Evolutionary conservation across 2,329 filamentous ascomycete species (phyloP), one percentile per base, ranked within the genome.

Genomic region (Drechslerella coelobrocha): DNA sequence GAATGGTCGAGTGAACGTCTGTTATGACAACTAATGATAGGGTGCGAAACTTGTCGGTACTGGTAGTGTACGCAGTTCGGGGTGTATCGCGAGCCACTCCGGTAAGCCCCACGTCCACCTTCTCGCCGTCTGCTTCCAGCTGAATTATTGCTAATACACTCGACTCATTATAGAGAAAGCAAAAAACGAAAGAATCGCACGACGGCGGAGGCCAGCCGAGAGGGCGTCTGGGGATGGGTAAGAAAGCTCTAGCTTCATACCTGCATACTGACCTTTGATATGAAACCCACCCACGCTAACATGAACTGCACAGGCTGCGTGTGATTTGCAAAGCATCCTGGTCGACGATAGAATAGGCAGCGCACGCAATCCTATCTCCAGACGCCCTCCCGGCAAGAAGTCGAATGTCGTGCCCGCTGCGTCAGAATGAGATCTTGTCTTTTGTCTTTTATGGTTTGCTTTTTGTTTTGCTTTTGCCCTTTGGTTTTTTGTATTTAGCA

Each of bases 1-100:
- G 57, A 61, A 61, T 68, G 50, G 48, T 26, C 17, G 27, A 55
- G 24, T 54, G 37, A 39, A 54, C 27, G 37, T 68, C 50, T 39
- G 34, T 10, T 39, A 29, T 31, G 55, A 27, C 12, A 19, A 34
- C 17, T n/a, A 24, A 53, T 52, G 21, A 23, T 29, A 51, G 61
- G 34, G 24, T 12, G 52, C 47, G 23, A 43, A 47, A 34, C 12
- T 14, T 61, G 47, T 61, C 43, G 51, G 54, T 60, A 31, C 45
- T 55, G 48, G 55, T 55, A 34, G 61, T 39, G 5, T 14, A 45
- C 19, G 1, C 12, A 14, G 29, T 14, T 14, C 34, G 12, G n/a
- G n/a, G n/a, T n/a, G n/a, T n/a, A n/a, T n/a, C n/a, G n/a, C n/a
- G n/a, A n/a, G n/a, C n/a, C n/a, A n/a, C n/a, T n/a, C n/a, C n/a